Base-by-base conservation (phyloP, 192 early-diverging fungal species). In the Podila clonocystis region DNA sequence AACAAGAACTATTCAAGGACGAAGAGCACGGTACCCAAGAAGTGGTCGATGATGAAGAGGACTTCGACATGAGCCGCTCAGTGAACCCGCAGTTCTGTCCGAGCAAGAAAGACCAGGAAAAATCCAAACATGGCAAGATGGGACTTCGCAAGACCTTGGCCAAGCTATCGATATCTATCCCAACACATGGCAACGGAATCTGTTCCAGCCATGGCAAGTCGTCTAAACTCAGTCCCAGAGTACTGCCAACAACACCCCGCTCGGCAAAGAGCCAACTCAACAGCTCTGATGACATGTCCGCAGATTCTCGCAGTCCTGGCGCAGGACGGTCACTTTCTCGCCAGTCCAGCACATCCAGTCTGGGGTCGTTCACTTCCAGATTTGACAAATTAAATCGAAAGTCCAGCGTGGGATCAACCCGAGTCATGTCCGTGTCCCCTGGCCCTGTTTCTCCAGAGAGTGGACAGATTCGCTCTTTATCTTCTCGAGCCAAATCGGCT, bases 141-240 rank as follows among this genome's bases (percentile, higher is more conserved):
- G 77, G 77, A 24, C 71, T 73, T 1, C 61, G 70, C 4, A 80
- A 73, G 63, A 73, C 68, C 0, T 45, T 73, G 50, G 77, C 77
- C 28, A 80, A 73, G 62, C 49, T 80, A 20, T 80, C 77, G 5
- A 80, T 80, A 11, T 22, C 70, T 22, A 80, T 80, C 29, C 77
- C 77, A 11, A 69, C 38, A 24, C 77, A 80, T 34, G 15, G 2
- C 48, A 45, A 34, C 7, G 24, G 19, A 20, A 28, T 4, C 48
- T 22, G 63, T 22, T 55, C 58, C 0, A 34, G 12, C 5, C 8
- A 26, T 20, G 61, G 26, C 31, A 67, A 68, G 3, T 11, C 17
- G 8, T 67, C 67, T 36, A 24, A 38, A 3, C 11, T 41, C 15
- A 80, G 77, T 41, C 76, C 76, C 22, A 57, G 34, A 11, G 26